Conservation (phyloP, 1,284 basidiomycete genomes). For the Boletus hoseneyae region DNA sequence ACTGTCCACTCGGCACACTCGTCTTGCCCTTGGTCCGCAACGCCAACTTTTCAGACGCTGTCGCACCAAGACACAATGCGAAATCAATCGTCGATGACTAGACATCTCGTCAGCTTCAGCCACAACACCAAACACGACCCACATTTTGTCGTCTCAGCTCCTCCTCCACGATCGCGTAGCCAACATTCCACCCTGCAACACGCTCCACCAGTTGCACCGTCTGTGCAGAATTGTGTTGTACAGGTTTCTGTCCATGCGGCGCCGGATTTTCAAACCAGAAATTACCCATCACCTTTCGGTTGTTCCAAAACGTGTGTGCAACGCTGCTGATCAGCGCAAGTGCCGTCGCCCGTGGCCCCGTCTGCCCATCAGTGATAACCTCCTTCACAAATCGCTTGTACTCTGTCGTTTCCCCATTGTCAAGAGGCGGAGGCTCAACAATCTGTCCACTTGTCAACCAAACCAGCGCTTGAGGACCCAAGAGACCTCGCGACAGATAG, state of each 20-base stretch:
- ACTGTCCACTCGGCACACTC: conserved; percentile 40
- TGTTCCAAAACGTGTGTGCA: conserved; percentile 76
- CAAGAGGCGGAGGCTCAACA: conserved; percentile 86
- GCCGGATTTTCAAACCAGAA: conserved; percentile 76
- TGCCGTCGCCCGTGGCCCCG: conserved; percentile 87
- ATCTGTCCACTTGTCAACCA: conserved; percentile 88
- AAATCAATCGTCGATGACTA: conserved; percentile 98
- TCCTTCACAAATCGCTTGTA: conserved; percentile 95
- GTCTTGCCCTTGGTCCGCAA: conserved; percentile 67
- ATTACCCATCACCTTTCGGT: conserved; percentile 62
- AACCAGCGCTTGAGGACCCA: conserved; percentile 84
- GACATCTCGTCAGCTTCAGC: conserved; percentile 9
- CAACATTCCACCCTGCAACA: conserved; percentile 91
- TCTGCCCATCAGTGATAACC: conserved; percentile 89
- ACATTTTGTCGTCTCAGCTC: conserved; percentile 96
- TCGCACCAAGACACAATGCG: conserved; percentile 90
- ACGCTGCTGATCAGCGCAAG: conserved; percentile 82
- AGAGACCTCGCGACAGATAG: conserved; percentile 89
- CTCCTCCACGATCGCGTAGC: conserved; percentile 84
- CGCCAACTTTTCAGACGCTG: conserved; percentile 75
- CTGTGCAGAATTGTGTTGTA: conserved; percentile 73
- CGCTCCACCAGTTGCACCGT: conserved; percentile 87
- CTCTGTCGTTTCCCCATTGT: conserved; percentile 93
- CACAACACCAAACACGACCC: conserved; percentile 36
- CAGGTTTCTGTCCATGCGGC: conserved; percentile 49